Evolutionary conservation across 1,139 yeast genomes (phyloP).

Genomic region (Saccharomyces hybrid): DNA sequence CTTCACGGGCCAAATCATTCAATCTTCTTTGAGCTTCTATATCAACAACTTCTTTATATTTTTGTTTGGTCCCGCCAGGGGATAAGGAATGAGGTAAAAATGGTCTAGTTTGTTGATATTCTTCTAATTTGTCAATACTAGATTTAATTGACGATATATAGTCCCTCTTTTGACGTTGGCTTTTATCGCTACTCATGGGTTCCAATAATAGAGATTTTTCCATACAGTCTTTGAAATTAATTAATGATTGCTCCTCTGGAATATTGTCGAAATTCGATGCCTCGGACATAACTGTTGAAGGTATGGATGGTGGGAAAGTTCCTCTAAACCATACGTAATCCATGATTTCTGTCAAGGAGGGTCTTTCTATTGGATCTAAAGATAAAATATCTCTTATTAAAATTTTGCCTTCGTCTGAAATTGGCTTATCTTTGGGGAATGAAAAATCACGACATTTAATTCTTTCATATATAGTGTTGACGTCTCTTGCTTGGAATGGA

Average conservation of each 20-base stretch:
- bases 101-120: constrained; percentile 28
- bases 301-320: constrained; percentile 69
- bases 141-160: constrained; percentile 3
- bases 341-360: constrained; percentile 69
- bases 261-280: constrained; percentile 55
- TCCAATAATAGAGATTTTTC: constrained; percentile 55
- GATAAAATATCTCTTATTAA: constrained; percentile 68
- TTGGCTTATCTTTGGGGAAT: constrained; percentile 69
- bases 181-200: constrained; percentile 36
- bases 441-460: constrained; percentile 75
- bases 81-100: constrained; percentile 84
- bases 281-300: constrained; percentile 53
- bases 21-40: constrained; percentile 29
- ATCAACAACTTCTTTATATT: constrained; percentile 64
- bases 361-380: constrained; percentile 75
- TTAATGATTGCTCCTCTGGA: constrained; percentile 50
- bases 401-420: constrained; percentile 63
- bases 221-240: constrained; percentile 63
- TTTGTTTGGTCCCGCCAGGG: constrained; percentile 84
- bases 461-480: constrained; percentile 85
- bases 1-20: constrained; percentile 31
- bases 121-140: constrained; percentile 5
- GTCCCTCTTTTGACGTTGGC: constrained; percentile 37
- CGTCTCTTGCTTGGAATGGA: constrained; percentile 95
- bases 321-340: constrained; percentile 82